Conservation (phyloP, 2,329 filamentous ascomycete genomes). For the Xylariomycetidae sp. region DNA sequence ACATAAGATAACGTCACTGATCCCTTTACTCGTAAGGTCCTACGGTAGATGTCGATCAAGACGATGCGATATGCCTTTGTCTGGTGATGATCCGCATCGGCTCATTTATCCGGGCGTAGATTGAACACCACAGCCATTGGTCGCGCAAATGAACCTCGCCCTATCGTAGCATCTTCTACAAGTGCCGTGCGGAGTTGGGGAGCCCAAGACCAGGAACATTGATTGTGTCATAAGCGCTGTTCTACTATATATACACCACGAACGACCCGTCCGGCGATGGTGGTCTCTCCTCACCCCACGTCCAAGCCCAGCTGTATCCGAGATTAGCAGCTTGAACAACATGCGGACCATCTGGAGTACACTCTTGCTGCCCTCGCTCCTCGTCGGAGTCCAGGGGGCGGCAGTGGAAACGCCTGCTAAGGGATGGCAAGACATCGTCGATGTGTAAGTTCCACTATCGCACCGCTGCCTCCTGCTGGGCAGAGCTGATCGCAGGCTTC, state of each 20-base stretch:
- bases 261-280: slow-evolving; percentile 6
- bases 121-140: slow-evolving; percentile 15
- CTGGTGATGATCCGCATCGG: slow-evolving; percentile 7
- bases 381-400: slow-evolving; percentile 14
- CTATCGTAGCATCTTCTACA: slow-evolving; percentile 15
- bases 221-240: slow-evolving; percentile 20
- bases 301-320: slow-evolving; percentile 7
- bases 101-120: slow-evolving; percentile 17
- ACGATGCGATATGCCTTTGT: slow-evolving; percentile 8
- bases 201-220: slow-evolving; percentile 12
- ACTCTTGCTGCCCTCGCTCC: slow-evolving; percentile 20
- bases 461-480: neutral
- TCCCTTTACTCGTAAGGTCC: too few relatives aligned
- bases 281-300: slow-evolving; percentile 3
- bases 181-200: slow-evolving; percentile 23
- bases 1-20: too few relatives aligned
- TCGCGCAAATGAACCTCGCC: slow-evolving; percentile 17
- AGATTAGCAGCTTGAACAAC: slow-evolving; percentile 11
- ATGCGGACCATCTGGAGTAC: slow-evolving; percentile 16
- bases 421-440: slow-evolving; percentile 14
- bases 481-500: slow-evolving; percentile 5
- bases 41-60: too few relatives aligned
- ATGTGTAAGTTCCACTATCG: slow-evolving; percentile 13
- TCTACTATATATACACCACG: slow-evolving; percentile 19
- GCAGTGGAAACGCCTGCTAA: slow-evolving; percentile 9